Percentiles rank a stretch among this genome's conserved stretches.
phyloP scores from a whole-genome alignment of 495 filamentous ascomycete species.

The Neurospora discreta region DNA sequence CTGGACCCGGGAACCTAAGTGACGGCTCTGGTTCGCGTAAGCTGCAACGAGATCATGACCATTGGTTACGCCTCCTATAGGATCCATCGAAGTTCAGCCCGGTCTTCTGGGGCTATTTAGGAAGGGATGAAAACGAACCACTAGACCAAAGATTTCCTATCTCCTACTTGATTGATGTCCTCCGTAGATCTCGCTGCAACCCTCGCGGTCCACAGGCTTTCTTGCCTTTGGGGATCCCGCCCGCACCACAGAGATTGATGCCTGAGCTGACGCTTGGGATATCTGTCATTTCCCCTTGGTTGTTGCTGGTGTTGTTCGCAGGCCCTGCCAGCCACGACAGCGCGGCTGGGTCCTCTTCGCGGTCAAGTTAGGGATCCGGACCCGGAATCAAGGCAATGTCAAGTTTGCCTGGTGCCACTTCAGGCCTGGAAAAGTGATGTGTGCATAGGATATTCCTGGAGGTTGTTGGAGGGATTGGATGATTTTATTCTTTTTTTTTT shows the following conservation, averaged over 20 bases:
- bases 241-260: constrained; percentile 34
- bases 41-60: constrained; percentile 49
- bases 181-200: constrained; percentile 32
- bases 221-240: constrained; percentile 39
- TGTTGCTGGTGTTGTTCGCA: constrained; percentile 6
- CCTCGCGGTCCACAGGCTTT: constrained; percentile 40
- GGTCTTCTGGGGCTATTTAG: not conserved
- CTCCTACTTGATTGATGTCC: constrained; percentile 34
- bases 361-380: constrained; percentile 27
- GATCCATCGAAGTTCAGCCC: not conserved
- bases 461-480: constrained; percentile 24
- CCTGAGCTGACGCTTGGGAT: constrained; percentile 48
- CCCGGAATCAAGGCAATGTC: constrained; percentile 45
- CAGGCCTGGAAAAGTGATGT: constrained; percentile 28
- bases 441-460: constrained; percentile 25
- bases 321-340: constrained; percentile 37
- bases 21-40: constrained; percentile 34
- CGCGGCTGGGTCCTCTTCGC: constrained; percentile 19
- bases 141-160: constrained; percentile 53
- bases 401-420: constrained; percentile 38
- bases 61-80: constrained; percentile 37
- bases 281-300: constrained; percentile 20
- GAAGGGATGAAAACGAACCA: constrained; percentile 31
- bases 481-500: constrained; percentile 26
- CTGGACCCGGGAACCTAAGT: constrained; percentile 33